A percentile compares a stretch with the other conserved stretches of the same genome.
Evolutionary conservation across 768 basidiomycete species (phyloP).

Genomic region (Asterophora lycoperdoides): DNA sequence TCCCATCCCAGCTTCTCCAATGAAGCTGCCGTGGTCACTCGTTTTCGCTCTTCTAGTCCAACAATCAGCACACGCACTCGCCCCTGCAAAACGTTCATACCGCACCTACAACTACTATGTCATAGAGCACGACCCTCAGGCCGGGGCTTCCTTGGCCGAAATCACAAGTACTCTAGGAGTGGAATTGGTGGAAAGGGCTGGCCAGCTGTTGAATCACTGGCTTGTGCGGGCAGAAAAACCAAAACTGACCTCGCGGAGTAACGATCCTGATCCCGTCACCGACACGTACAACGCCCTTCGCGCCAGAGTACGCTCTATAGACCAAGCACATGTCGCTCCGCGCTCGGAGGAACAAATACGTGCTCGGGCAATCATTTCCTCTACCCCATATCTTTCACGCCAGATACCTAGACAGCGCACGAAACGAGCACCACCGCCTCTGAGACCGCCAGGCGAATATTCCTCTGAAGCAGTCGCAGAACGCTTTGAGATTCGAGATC

Average conservation of each 20-base stretch:
- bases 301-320: conserved; percentile 25
- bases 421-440: conserved; percentile 75
- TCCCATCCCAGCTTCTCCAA: conserved; percentile 12
- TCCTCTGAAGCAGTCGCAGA: conserved; percentile 13
- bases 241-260: conserved; percentile 27
- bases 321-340: background rate
- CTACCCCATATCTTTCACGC: conserved; percentile 56
- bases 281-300: conserved; percentile 44
- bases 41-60: conserved; percentile 28
- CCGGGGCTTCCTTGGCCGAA: conserved; percentile 49
- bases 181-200: conserved; percentile 84
- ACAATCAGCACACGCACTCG: conserved; percentile 25
- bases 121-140: conserved; percentile 50
- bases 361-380: conserved; percentile 44
- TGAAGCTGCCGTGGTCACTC: conserved; percentile 29
- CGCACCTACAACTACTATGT: conserved; percentile 79
- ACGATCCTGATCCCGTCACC: conserved; percentile 45
- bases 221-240: conserved; percentile 61
- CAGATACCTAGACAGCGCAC: conserved; percentile 63
- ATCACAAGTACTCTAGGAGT: conserved; percentile 73
- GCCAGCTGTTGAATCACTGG: conserved; percentile 80
- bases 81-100: conserved; percentile 51
- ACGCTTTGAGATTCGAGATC: conserved; percentile 57
- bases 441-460: conserved; percentile 24
- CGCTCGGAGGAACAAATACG: conserved; percentile 38